A percentile compares a stretch with the other conserved stretches of the same genome.
Evolutionary conservation across 805 yeast species (phyloP).

Genomic region (Kodamaea sagamina): DNA sequence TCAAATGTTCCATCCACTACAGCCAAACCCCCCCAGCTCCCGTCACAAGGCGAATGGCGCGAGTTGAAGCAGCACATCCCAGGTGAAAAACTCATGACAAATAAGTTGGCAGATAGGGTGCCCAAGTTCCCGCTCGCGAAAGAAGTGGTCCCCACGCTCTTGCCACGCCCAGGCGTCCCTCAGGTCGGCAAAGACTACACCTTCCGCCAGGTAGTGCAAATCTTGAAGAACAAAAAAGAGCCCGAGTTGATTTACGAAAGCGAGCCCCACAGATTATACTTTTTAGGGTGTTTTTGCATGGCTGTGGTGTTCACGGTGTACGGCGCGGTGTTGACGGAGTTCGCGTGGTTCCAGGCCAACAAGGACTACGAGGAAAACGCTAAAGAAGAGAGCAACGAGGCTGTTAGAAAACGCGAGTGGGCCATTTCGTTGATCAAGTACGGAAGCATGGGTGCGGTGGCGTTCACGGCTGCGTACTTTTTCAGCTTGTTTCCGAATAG

Average conservation of each 20-base stretch:
- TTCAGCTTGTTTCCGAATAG: slow-evolving; percentile 59
- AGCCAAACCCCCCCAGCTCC: slow-evolving; percentile 19
- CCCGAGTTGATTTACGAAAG: slow-evolving; percentile 82
- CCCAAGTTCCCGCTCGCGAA: slow-evolving; percentile 68
- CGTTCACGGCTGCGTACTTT: slow-evolving; percentile 32
- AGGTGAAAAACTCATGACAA: slow-evolving; percentile 46
- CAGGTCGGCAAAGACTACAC: slow-evolving; percentile 58
- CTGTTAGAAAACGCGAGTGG: slow-evolving; percentile 46
- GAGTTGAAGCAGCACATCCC: slow-evolving; percentile 54
- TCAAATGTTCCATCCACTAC: slow-evolving; percentile 10
- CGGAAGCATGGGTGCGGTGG: slow-evolving; percentile 30
- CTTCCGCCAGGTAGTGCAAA: slow-evolving; percentile 62
- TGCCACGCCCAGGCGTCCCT: slow-evolving; percentile 80
- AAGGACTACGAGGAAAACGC: slow-evolving; percentile 55
- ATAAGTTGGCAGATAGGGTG: slow-evolving; percentile 56
- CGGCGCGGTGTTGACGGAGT: slow-evolving; percentile 60
- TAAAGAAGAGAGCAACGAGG: slow-evolving; percentile 41
- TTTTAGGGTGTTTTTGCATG: slow-evolving; percentile 65
- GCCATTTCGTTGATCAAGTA: slow-evolving; percentile 29
- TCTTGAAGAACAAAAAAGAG: slow-evolving; percentile 51
- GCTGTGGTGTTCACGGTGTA: slow-evolving; percentile 72
- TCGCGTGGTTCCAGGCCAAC: slow-evolving; percentile 53
- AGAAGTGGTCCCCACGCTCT: slow-evolving; percentile 62
- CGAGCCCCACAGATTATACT: slow-evolving; percentile 79
- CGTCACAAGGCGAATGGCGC: slow-evolving; percentile 43